Evolutionary conservation across 148 eudicot species (phyloP).

Genomic region (Gaultheria prostrata): DNA sequence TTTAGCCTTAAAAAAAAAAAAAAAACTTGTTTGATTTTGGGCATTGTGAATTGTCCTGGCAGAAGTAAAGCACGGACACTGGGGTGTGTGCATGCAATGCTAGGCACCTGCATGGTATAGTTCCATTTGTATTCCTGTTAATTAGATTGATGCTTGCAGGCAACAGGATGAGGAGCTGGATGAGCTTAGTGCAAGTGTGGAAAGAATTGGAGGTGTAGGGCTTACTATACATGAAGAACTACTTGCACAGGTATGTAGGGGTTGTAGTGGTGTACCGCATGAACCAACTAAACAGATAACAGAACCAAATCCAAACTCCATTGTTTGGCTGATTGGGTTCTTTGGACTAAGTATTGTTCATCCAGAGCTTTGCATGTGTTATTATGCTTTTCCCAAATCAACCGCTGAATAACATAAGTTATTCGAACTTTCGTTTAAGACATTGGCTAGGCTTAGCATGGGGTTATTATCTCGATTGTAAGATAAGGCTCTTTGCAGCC

Average conservation of each 20-base stretch:
- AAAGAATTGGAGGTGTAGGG: conserved; percentile 84
- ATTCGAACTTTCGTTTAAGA: neutral
- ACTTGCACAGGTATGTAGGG: conserved; percentile 67
- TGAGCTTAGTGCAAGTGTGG: conserved; percentile 86
- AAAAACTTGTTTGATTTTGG: neutral
- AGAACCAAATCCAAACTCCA: neutral
- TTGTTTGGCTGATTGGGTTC: neutral
- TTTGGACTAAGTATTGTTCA: neutral
- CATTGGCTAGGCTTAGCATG: neutral
- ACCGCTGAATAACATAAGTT: neutral
- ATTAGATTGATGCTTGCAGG: conserved; percentile 42
- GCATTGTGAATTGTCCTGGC: neutral
- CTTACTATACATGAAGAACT: conserved; percentile 94
- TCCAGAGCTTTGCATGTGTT: too few species aligned
- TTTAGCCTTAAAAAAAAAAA: neutral
- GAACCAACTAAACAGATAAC: neutral
- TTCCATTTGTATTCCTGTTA: conserved; percentile 2
- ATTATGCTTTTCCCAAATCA: neutral
- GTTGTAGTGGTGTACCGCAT: neutral
- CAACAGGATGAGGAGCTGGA: conserved; percentile 96
- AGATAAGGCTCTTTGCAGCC: neutral
- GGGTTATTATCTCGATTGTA: neutral
- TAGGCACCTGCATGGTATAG: neutral
- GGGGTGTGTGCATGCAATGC: neutral
- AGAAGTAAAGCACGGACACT: neutral